These are phyloP conservation scores for Geranomyces variabilis DNA, from an alignment of 192 early-diverging fungal genomes.

Conservation along the genomic window DNA sequence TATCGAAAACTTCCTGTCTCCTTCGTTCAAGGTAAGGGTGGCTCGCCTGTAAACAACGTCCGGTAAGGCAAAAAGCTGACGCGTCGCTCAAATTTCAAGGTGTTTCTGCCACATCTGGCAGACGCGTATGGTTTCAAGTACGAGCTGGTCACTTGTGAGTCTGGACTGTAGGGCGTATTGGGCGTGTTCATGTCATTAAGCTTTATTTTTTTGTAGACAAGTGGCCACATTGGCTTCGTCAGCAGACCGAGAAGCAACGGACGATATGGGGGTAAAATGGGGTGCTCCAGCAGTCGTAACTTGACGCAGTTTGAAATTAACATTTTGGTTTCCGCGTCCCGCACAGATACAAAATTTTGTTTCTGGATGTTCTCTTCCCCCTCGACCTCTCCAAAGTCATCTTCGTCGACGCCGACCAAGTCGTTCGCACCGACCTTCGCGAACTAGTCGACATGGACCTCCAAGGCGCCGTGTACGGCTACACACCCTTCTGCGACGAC, in stretches of 20 bases:
- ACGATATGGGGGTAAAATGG: slow-evolving; percentile 92
- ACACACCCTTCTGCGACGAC: slow-evolving; percentile 93
- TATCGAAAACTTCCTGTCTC: slow-evolving; percentile 96
- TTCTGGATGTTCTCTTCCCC: slow-evolving; percentile 97
- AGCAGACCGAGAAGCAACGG: slow-evolving; percentile 92
- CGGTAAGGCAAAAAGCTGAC: slow-evolving; percentile 61
- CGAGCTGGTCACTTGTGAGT: slow-evolving; percentile 86
- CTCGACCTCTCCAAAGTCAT: slow-evolving; percentile 90
- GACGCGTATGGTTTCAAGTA: slow-evolving; percentile 86
- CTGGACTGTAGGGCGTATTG: no score
- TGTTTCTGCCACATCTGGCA: slow-evolving; percentile 89
- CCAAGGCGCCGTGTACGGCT: slow-evolving; percentile 92
- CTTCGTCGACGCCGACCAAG: slow-evolving; percentile 96
- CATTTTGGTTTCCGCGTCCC: not conserved
- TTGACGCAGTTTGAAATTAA: not conserved
- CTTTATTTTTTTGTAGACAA: slow-evolving; percentile 62
- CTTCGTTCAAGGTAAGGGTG: no score
- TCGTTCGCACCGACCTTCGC: slow-evolving; percentile 93
- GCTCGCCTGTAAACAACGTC: no score
- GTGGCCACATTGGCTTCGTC: slow-evolving; percentile 95
- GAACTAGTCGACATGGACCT: slow-evolving; percentile 93
- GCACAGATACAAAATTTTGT: slow-evolving; percentile 91
- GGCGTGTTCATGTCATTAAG: not conserved
- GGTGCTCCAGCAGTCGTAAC: not conserved
- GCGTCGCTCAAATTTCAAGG: slow-evolving; percentile 45